Evolutionary conservation across 2,329 filamentous ascomycete species (phyloP).

Genomic region (Cercospora brassicicola): DNA sequence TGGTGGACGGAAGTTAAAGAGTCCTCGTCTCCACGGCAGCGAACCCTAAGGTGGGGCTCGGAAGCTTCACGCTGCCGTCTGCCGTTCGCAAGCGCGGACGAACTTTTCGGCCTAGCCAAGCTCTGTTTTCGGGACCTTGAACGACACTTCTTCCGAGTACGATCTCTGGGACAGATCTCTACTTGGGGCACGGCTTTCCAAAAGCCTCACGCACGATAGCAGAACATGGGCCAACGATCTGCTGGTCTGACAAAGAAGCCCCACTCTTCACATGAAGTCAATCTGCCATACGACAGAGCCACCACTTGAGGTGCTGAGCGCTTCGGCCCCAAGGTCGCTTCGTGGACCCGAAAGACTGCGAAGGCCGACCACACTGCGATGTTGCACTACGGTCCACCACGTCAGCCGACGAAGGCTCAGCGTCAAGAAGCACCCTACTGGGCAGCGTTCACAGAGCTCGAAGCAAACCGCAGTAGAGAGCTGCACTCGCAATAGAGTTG

Average conservation of each 20-base stretch:
- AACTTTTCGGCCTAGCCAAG: background rate
- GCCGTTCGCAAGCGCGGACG: background rate
- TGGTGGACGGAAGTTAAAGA: background rate
- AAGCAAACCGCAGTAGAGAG: background rate
- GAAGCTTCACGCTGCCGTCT: background rate
- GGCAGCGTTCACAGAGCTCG: background rate
- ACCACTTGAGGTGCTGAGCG: background rate
- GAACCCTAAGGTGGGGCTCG: background rate
- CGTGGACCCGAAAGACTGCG: background rate
- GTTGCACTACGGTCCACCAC: background rate
- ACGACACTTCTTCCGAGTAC: background rate
- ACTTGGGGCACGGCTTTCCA: background rate
- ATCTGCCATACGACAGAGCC: background rate
- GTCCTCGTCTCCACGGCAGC: background rate
- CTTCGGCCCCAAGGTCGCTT: background rate
- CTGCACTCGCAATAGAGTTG: background rate
- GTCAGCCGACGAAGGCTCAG: background rate
- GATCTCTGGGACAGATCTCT: background rate
- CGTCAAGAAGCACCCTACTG: background rate
- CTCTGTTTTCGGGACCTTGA: background rate
- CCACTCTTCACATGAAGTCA: background rate
- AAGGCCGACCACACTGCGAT: background rate
- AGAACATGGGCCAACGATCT: background rate
- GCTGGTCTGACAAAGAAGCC: background rate
- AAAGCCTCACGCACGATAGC: background rate